Base-by-base conservation (phyloP, 129 eudicot species). In the sunflower (Helianthus annuus) region DNA sequence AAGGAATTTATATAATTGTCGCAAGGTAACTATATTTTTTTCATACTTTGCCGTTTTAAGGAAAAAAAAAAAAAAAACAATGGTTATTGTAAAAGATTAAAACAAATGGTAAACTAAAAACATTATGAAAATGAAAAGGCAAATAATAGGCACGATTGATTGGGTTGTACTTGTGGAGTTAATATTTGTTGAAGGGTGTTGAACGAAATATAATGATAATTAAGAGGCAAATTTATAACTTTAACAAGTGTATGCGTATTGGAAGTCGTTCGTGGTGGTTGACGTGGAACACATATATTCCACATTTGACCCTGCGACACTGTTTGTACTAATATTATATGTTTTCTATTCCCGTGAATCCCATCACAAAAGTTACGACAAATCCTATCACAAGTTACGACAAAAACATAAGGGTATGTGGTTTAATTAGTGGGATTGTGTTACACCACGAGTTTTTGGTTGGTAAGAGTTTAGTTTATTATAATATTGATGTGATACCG, bases 231-330 rank as follows among this genome's bases (percentile, higher is more conserved):
- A 1, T 63, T 4, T 51, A 14, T 8, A 63, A 34, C 2, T 29
- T 2, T n/a, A 46, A 72, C 34, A 72, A 62, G 48, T 7, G 48
- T 16, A 10, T 63, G 76, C 3, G 54, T 17, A n/a, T 42, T 55
- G 42, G 52, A 6, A 16, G 3, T 19, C 29, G 13, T 8, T 42
- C 46, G 24, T 70, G 40, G 56, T 32, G 9, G 15, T 49, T 68
- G 60, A 55, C 36, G 40, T 56, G 66, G 34, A 44, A 17, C 27
- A 56, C 74, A 68, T 17, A 68, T 76, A 76, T 76, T 76, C 75
- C 63, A 63, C 75, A 68, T 76, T 64, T 68, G 61, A 45, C 75
- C 69, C 5, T 22, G 69, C 60, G 63, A 29, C 73, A 40, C 10
- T 39, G 34, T 42, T 59, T 67, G 51, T 27, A 6, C 45, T 58